Conservation (phyloP, 2,329 filamentous ascomycete species). For the Elsinoe perseae region DNA sequence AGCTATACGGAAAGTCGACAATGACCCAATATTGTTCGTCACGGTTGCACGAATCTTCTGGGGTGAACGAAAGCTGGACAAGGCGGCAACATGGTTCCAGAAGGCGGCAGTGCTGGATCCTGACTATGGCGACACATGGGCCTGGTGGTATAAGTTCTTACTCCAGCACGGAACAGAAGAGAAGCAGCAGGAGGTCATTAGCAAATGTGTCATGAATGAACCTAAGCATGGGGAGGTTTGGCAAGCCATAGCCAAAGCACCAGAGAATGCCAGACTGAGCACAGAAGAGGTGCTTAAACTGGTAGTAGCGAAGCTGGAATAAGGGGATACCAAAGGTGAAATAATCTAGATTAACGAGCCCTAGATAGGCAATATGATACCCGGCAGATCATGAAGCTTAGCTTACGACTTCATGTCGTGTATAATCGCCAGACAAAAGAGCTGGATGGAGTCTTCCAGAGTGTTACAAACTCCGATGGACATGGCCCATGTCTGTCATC, state of each 20-base stretch:
- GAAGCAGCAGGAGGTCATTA: slow-evolving; percentile 77
- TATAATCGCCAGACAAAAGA: background rate
- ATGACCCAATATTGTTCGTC: slow-evolving; percentile 79
- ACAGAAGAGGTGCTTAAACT: slow-evolving; percentile 76
- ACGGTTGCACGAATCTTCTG: slow-evolving; percentile 94
- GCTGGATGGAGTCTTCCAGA: background rate
- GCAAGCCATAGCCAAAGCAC: slow-evolving; percentile 80
- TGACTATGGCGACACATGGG: slow-evolving; percentile 88
- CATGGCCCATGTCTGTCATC: slow-evolving; percentile 8
- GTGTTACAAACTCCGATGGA: background rate
- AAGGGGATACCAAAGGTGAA: background rate
- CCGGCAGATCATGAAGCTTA: slow-evolving; percentile 11
- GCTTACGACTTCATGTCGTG: background rate
- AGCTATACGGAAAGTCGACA: slow-evolving; percentile 94
- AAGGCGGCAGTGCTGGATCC: slow-evolving; percentile 84
- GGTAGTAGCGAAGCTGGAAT: slow-evolving; percentile 55
- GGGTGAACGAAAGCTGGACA: slow-evolving; percentile 84
- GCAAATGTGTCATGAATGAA: slow-evolving; percentile 73
- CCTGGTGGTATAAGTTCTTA: slow-evolving; percentile 95
- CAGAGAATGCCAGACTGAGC: slow-evolving; percentile 65
- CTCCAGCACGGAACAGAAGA: slow-evolving; percentile 88
- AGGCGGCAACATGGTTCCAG: slow-evolving; percentile 95
- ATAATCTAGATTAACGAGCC: slow-evolving; percentile 14
- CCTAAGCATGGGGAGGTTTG: slow-evolving; percentile 89
- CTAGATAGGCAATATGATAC: slow-evolving; percentile 13